Evolutionary conservation across 441 rosid genomes (phyloP).

Genomic region (Melastoma candidum): DNA sequence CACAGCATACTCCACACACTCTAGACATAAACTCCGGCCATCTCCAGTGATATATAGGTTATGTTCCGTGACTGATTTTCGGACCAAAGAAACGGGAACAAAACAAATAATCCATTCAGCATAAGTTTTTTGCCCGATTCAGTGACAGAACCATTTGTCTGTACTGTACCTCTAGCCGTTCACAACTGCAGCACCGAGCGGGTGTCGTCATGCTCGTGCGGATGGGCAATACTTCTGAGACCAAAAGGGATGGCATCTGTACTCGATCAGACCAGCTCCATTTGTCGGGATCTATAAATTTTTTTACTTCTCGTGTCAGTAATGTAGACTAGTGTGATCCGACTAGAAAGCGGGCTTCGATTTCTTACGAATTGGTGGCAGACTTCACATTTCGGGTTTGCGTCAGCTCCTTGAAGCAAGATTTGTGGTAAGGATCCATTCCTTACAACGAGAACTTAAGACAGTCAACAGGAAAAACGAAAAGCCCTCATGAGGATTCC

Average conservation of each 20-base stretch:
- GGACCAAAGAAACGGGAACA: neutral
- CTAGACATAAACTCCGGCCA: conserved; percentile 71
- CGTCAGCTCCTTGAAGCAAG: conserved; percentile 77
- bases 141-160: neutral
- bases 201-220: conserved; percentile 58
- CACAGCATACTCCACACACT: conserved; percentile 82
- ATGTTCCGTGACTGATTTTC: conserved; percentile 49
- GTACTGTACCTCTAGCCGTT: conserved; percentile 69
- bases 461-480: conserved; percentile 30
- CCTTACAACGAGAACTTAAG: conserved; percentile 75
- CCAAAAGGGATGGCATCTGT: conserved; percentile 94
- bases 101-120: neutral
- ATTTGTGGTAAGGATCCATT: conserved; percentile 56
- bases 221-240: conserved; percentile 85
- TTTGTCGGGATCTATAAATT: conserved; percentile 60
- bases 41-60: conserved; percentile 56
- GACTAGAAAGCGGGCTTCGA: neutral
- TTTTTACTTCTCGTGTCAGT: neutral
- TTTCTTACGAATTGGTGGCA: conserved; percentile 77
- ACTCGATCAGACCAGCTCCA: conserved; percentile 81
- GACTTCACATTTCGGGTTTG: conserved; percentile 96
- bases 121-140: neutral
- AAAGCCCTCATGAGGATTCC: neutral
- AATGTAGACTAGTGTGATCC: neutral
- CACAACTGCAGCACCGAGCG: conserved; percentile 94